These are phyloP conservation scores for Wickerhamiella lipophila DNA, from an alignment of 805 yeast species.

Conservation along the genomic window DNA sequence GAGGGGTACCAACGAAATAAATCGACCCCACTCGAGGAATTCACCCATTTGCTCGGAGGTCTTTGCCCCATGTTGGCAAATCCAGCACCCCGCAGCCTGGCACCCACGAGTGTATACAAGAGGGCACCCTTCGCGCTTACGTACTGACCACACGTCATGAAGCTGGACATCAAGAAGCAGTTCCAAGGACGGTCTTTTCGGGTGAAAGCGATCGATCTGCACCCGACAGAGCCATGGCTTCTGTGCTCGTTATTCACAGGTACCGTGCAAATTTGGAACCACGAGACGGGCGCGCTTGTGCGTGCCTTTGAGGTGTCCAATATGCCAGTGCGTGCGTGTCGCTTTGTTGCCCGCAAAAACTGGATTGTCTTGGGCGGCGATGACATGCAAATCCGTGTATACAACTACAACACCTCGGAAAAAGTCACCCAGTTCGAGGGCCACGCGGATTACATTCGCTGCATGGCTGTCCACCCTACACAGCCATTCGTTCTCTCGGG, in stretches of 20 bases:
- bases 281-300: conserved; percentile 71
- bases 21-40: too few relatives aligned
- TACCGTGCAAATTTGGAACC: conserved; percentile 84
- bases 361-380: conserved; percentile 96
- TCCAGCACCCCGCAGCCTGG: too few relatives aligned
- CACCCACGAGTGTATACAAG: too few relatives aligned
- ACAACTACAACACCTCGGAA: conserved; percentile 91
- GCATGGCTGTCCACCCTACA: conserved; percentile 86
- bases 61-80: neutral
- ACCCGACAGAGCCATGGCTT: conserved; percentile 96
- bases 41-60: too few relatives aligned
- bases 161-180: conserved; percentile 39
- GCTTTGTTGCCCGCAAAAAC: conserved; percentile 87
- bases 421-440: conserved; percentile 93
- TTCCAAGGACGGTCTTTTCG: conserved; percentile 89
- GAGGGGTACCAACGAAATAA: too few relatives aligned
- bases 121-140: conserved; percentile 2
- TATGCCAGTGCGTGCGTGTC: conserved; percentile 91
- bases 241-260: conserved; percentile 85
- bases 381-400: conserved; percentile 87
- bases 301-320: conserved; percentile 90
- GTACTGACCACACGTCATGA: conserved; percentile 10
- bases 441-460: conserved; percentile 92
- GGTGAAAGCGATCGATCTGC: conserved; percentile 95
- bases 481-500: conserved; percentile 81